phyloP scores from a whole-genome alignment of 1,284 basidiomycete genomes.

The Lentinula novae-zelandiae region DNA sequence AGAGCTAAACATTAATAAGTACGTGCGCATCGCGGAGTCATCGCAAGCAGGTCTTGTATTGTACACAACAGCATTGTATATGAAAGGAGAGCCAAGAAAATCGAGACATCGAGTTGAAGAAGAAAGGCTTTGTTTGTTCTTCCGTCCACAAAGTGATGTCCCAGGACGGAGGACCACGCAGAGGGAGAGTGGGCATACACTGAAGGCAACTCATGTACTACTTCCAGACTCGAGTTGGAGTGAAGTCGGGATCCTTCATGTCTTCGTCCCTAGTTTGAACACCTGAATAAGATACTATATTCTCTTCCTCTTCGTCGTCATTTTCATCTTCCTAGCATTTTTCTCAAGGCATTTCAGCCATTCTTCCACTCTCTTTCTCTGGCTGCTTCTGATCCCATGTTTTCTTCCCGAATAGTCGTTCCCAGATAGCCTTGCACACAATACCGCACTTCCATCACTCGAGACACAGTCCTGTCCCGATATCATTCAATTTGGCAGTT shows the following conservation, averaged over 20 bases:
- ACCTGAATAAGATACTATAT: slow-evolving; percentile 26
- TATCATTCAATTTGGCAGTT: too few species aligned
- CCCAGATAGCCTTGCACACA: slow-evolving; percentile 28
- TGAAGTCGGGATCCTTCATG: slow-evolving; percentile 22
- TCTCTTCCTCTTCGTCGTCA: slow-evolving; percentile 15
- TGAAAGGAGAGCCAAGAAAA: not conserved
- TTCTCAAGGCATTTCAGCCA: slow-evolving; percentile 25
- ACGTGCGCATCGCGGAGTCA: not conserved
- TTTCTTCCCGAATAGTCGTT: slow-evolving; percentile 30
- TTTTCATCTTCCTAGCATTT: slow-evolving; percentile 18
- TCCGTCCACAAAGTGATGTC: slow-evolving; percentile 32
- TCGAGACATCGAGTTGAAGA: slow-evolving; percentile 14
- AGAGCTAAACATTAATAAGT: too few species aligned
- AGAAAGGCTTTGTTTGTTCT: slow-evolving; percentile 27
- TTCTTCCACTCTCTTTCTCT: slow-evolving; percentile 27
- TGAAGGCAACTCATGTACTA: slow-evolving; percentile 30
- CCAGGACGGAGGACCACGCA: slow-evolving; percentile 33
- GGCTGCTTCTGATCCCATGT: slow-evolving; percentile 23
- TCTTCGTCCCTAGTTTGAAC: slow-evolving; percentile 22
- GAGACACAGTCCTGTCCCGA: too few species aligned
- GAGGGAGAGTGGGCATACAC: slow-evolving; percentile 22
- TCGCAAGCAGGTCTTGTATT: too few species aligned
- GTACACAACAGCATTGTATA: not conserved
- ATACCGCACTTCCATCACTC: too few species aligned
- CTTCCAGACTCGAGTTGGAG: slow-evolving; percentile 31